Evolutionary conservation across 345 rosid species (phyloP), one percentile per base, ranked within the genome.

Genomic region (Streptanthus diversifolius): DNA sequence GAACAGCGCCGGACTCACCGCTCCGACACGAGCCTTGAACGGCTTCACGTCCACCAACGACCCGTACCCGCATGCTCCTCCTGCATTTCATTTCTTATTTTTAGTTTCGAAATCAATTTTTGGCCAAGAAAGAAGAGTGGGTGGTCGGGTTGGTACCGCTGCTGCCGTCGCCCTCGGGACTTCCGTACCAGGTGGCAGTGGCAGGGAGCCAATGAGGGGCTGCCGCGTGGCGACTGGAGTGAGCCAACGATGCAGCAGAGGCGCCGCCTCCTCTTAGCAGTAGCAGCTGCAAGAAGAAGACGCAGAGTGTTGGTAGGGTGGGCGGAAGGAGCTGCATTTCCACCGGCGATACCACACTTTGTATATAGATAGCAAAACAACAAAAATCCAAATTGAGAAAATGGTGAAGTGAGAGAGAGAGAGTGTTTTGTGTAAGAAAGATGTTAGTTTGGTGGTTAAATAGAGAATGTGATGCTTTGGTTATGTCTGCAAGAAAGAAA

Each of bases 41-140:
- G 97, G 99, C 86, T 77, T 89, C 77, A 91, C 96, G 54, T 91
- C 93, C 61, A 91, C 98, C 44, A 93, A 19, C 0, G 92, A 78
- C 14, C 97, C 98, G 76, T 93, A 93, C 73, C 98, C 98, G 64
- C 99, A 91, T 1, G 99, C 99, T 39, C 99, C 98, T 44, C 97
- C 99, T 95, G 83, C 75, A 4, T 59, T 49, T 12, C 51, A 63
- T 40, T n/a, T 29, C 14, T 48, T 44, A 44, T 0, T 13, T 1
- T 56, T 44, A 17, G 22, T 47, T 49, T 15, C 17, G 8, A 27
- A 13, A 15, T 21, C 15, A 7, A 51, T 19, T 3, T 14, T 18
- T 48, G 27, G 53, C 27, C 53, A 48, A 52, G 33, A 52, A 25
- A 52, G 33, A 52, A 24, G 33, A 52, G 32, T 6, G 17, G 4